A percentile compares a stretch with the other conserved stretches of the same genome.
These are phyloP conservation scores for Cichorium intybus DNA, from an alignment of 140 eudicot species.

Conservation along the genomic window DNA sequence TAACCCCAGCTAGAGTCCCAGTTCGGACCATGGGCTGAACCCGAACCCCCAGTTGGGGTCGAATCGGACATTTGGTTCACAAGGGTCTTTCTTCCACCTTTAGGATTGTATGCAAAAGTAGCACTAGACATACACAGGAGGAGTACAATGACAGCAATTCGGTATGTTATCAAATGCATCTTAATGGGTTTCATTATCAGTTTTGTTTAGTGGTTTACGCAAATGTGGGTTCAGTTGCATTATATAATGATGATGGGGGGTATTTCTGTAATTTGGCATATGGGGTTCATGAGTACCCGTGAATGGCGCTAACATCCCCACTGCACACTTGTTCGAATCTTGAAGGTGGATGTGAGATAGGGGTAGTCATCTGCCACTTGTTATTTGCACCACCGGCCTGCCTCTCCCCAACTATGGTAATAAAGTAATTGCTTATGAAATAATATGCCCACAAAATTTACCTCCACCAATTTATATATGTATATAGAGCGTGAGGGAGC, in stretches of 20 bases:
- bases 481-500: too few species aligned
- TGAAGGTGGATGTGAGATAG: conserved; percentile 33
- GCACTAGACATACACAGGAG: conserved; percentile 23
- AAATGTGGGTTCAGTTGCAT: conserved; percentile 17
- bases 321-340: conserved; percentile 31
- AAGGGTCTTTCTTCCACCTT: conserved; percentile 38
- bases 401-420: conserved; percentile 27
- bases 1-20: conserved; percentile 78
- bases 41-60: conserved; percentile 30
- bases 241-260: conserved; percentile 31
- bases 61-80: conserved; percentile 19
- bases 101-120: conserved; percentile 17
- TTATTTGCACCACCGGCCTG: conserved; percentile 23
- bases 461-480: background rate
- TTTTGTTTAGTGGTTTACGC: conserved; percentile 13
- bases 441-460: background rate
- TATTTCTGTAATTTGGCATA: conserved; percentile 12
- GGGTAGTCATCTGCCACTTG: conserved; percentile 37
- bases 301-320: conserved; percentile 20
- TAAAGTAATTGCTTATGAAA: conserved; percentile 8
- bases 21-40: conserved; percentile 62
- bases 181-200: conserved; percentile 10
- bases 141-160: conserved; percentile 2
- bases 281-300: conserved; percentile 21
- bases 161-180: conserved; percentile 34